Evolutionary conservation across 202 grass and related monocot species (phyloP).

Genomic region (Carex sylvatica): DNA sequence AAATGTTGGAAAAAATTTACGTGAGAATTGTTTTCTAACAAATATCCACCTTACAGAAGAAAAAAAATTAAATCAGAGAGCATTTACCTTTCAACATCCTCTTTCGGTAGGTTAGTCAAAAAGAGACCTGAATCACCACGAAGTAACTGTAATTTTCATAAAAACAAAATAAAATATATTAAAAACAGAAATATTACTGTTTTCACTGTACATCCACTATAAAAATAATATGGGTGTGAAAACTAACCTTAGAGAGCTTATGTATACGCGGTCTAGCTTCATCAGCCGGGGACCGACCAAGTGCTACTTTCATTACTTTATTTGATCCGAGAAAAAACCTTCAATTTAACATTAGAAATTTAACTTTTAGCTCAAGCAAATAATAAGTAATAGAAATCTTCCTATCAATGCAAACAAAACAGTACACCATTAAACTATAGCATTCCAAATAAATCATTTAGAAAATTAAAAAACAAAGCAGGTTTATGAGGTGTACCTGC

Average conservation of each 20-base stretch:
- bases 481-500: constrained; percentile 30
- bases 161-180: constrained; percentile 2
- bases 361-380: not conserved
- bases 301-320: constrained; percentile 92
- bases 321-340: constrained; percentile 98
- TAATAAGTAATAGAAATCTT: not conserved
- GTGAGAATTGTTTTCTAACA: not conserved
- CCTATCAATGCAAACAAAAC: not conserved
- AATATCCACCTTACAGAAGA: not conserved
- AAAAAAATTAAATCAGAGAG: not conserved
- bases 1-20: constrained; percentile 9
- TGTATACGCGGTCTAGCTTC: constrained; percentile 65
- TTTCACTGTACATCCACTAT: not conserved
- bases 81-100: constrained; percentile 74
- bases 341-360: not conserved
- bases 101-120: constrained; percentile 72
- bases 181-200: constrained; percentile 9
- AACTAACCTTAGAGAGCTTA: constrained; percentile 78
- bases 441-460: not conserved
- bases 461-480: not conserved
- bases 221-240: not conserved
- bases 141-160: constrained; percentile 48
- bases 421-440: not conserved
- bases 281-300: constrained; percentile 73
- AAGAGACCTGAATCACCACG: constrained; percentile 65